Base-by-base conservation (phyloP, 129 eudicot genomes). In the Centella asiatica region DNA sequence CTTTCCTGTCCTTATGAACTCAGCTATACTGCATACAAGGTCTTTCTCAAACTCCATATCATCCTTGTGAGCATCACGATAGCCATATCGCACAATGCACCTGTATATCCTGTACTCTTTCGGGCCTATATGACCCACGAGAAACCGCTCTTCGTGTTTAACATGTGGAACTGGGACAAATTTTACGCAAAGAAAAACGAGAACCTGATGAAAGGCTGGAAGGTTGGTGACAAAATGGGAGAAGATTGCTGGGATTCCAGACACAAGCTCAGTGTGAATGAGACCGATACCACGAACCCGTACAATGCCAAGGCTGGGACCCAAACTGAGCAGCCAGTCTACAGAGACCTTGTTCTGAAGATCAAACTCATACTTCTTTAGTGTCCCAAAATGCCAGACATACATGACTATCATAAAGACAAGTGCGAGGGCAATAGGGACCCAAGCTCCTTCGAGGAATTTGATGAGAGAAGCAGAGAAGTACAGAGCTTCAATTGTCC, bases 401-500 rank as follows among this genome's bases (percentile, higher is more conserved):
- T 74, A 76, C 99, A 88, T 93, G 31, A 85, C 74, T 1, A 77
- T 64, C 92, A 93, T 80, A 78, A 93, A 85, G 51, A 78, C 42
- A 68, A 87, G 81, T 26, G 99, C 72, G 12, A 93, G 86, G 4
- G 75, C 96, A 42, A 93, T 72, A 1, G 99, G 99, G 26, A 93
- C 95, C 99, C 99, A 93, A 2, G 99, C 99, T 32, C 99, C 99
- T 75, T 93, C 99, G 2, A 88, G 83, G 72, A 93, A 93, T 70
- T 87, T 93, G 69, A 88, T 81, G 24, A 93, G 78, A 62, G 99
- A 85, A 55, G 99, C 96, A 22, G 96, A 80, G 82, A 93, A 93
- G 63, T 87, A 93, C 12, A 93, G 62, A 8, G 95, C 84, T 75
- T 93, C 99, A 1, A 93, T 78, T 29, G 86, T 72, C 50, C 99